Evolutionary conservation across 495 filamentous ascomycete genomes (phyloP).

Genomic region (Hypoxylon fragiforme): DNA sequence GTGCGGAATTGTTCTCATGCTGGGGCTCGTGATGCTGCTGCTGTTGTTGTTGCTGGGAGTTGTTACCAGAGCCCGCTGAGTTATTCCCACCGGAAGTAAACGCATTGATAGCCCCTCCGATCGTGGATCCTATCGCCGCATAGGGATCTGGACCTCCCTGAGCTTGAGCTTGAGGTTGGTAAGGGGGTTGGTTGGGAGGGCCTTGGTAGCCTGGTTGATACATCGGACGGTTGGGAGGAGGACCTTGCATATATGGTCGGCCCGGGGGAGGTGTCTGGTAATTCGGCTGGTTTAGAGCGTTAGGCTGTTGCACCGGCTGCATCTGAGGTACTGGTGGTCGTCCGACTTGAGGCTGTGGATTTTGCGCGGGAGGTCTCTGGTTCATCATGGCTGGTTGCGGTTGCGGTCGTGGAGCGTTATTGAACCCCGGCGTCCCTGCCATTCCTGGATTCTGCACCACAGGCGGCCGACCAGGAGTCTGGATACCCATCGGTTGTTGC

Average conservation of each 20-base stretch:
- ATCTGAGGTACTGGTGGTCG: slow-evolving; percentile 14
- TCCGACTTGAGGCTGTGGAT: slow-evolving; percentile 19
- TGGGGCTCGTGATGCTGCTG: slow-evolving; percentile 15
- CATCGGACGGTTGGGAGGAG: slow-evolving; percentile 14
- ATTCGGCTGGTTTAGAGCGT: slow-evolving; percentile 5
- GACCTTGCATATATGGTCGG: slow-evolving; percentile 7
- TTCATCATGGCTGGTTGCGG: slow-evolving; percentile 9
- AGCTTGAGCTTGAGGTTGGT: slow-evolving; percentile 12
- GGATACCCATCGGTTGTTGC: too few relatives aligned
- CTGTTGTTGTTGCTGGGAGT: slow-evolving; percentile 13
- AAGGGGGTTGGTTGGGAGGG: slow-evolving; percentile 12
- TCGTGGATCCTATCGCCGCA: slow-evolving; percentile 17
- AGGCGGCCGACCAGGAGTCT: slow-evolving; percentile 29
- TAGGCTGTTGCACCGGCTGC: slow-evolving; percentile 20
- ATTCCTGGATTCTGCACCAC: slow-evolving; percentile 23
- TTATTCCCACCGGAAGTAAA: not conserved
- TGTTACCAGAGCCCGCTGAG: not conserved
- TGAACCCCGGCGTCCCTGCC: slow-evolving; percentile 10
- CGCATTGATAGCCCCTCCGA: slow-evolving; percentile 18
- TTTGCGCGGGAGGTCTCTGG: slow-evolving; percentile 10
- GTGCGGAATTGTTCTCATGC: too few relatives aligned
- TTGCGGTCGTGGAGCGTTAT: slow-evolving; percentile 6
- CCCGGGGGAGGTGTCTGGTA: slow-evolving; percentile 7
- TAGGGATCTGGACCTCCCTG: slow-evolving; percentile 17
- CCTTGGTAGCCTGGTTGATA: too few relatives aligned